Evolutionary conservation across 2,329 filamentous ascomycete species (phyloP).

Genomic region (Laburnicola sp.): DNA sequence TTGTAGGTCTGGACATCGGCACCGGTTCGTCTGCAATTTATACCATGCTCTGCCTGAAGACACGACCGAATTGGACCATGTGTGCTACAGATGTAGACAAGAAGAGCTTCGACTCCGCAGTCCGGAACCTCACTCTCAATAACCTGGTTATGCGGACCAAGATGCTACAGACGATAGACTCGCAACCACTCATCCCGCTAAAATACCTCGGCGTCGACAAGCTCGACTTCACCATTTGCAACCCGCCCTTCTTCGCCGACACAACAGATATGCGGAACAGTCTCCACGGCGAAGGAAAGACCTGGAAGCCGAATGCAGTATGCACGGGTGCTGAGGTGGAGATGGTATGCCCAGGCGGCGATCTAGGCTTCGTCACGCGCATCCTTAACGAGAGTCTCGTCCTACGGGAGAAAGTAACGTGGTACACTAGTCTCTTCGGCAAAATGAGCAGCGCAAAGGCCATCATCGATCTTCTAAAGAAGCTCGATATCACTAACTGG

Average conservation of each 20-base stretch:
- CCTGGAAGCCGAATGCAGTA: slow-evolving; percentile 68
- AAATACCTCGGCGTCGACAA: slow-evolving; percentile 55
- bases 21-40: slow-evolving; percentile 93
- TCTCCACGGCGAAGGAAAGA: slow-evolving; percentile 62
- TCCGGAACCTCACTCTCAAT: slow-evolving; percentile 69
- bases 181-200: slow-evolving; percentile 65
- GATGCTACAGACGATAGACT: slow-evolving; percentile 59
- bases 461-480: slow-evolving; percentile 62
- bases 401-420: slow-evolving; percentile 66
- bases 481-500: slow-evolving; percentile 69
- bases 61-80: slow-evolving; percentile 66
- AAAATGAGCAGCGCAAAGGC: slow-evolving; percentile 70
- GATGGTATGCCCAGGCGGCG: slow-evolving; percentile 82
- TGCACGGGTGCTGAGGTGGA: slow-evolving; percentile 78
- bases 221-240: slow-evolving; percentile 87
- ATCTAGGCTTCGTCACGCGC: slow-evolving; percentile 71
- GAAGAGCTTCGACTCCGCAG: slow-evolving; percentile 67
- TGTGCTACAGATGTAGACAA: slow-evolving; percentile 70
- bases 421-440: slow-evolving; percentile 92
- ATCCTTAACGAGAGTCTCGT: slow-evolving; percentile 71
- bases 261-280: slow-evolving; percentile 67
- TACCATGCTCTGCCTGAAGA: slow-evolving; percentile 73
- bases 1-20: slow-evolving; percentile 80
- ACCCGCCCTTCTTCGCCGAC: slow-evolving; percentile 91
- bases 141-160: slow-evolving; percentile 64